Percentiles rank a stretch among this genome's conserved stretches.
Evolutionary conservation across 140 eudicot species (phyloP).

Genomic region (Bidens hawaiensis): DNA sequence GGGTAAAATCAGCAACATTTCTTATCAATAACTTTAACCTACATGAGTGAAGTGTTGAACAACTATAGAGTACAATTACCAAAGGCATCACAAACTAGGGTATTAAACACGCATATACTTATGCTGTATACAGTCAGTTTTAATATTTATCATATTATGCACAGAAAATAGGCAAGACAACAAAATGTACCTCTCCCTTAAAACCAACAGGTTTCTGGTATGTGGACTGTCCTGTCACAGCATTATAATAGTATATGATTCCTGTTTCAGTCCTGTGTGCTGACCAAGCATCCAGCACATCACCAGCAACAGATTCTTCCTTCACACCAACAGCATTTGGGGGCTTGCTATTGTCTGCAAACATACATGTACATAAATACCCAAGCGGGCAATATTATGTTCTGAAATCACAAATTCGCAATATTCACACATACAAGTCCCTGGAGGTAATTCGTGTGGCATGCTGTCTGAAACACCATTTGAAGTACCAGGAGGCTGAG

Average conservation of each 20-base stretch:
- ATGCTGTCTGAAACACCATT: constrained; percentile 49
- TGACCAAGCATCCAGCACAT: constrained; percentile 80
- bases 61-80: constrained; percentile 5
- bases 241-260: constrained; percentile 82
- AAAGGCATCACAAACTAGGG: neutral
- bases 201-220: constrained; percentile 81
- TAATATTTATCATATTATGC: neutral
- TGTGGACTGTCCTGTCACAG: constrained; percentile 89
- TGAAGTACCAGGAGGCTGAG: constrained; percentile 79
- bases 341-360: constrained; percentile 50
- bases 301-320: constrained; percentile 33
- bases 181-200: constrained; percentile 71
- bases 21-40: constrained; percentile 5
- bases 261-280: constrained; percentile 91
- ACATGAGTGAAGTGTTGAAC: constrained; percentile 9
- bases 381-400: neutral
- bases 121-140: neutral
- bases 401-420: constrained; percentile 13
- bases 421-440: constrained; percentile 48
- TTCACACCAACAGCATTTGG: constrained; percentile 32
- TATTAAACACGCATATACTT: neutral
- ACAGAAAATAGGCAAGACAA: constrained; percentile 4
- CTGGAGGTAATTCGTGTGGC: constrained; percentile 67
- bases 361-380: constrained; percentile 1
- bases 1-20: constrained; percentile 8